Percentiles rank a stretch among this genome's conserved stretches.
Conservation (phyloP, 2,329 filamentous ascomycete genomes). For the Neonectria sp. region DNA sequence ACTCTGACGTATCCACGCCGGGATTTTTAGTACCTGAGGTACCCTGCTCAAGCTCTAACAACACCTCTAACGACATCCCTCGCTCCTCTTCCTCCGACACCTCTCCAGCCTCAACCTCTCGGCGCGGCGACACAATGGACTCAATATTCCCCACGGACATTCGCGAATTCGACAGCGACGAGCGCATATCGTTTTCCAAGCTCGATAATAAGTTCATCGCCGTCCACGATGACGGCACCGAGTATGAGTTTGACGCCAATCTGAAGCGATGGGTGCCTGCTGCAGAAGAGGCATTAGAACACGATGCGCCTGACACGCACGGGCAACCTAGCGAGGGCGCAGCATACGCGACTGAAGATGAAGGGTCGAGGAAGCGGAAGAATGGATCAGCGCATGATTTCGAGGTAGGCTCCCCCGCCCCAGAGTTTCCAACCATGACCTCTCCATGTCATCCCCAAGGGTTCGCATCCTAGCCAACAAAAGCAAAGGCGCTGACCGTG, state of each 20-base stretch:
- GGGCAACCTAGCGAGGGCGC: slow-evolving; percentile 52
- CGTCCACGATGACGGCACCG: slow-evolving; percentile 86
- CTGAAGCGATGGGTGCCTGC: slow-evolving; percentile 83
- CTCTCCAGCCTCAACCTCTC: slow-evolving; percentile 4
- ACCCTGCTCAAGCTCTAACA: slow-evolving; percentile 24
- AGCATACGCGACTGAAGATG: slow-evolving; percentile 44
- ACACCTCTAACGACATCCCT: slow-evolving; percentile 21
- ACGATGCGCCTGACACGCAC: slow-evolving; percentile 59
- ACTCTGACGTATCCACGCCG: slow-evolving; percentile 44
- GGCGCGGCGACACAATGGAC: slow-evolving; percentile 47
- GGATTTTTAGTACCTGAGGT: slow-evolving; percentile 33
- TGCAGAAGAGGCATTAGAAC: slow-evolving; percentile 58
- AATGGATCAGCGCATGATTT: slow-evolving; percentile 55
- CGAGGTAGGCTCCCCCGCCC: slow-evolving; percentile 58
- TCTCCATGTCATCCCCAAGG: not conserved
- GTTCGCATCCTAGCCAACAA: not conserved
- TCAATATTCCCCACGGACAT: slow-evolving; percentile 70
- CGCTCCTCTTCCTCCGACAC: slow-evolving; percentile 9
- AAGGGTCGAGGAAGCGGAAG: slow-evolving; percentile 59
- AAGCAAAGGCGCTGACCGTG: slow-evolving; percentile 28
- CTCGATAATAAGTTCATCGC: slow-evolving; percentile 86
- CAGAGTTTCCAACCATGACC: not conserved
- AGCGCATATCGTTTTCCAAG: slow-evolving; percentile 90
- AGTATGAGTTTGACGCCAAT: slow-evolving; percentile 85
- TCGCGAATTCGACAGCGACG: slow-evolving; percentile 81